phyloP scores from a whole-genome alignment of 345 rosid species.

The Pugionium dolabratum region DNA sequence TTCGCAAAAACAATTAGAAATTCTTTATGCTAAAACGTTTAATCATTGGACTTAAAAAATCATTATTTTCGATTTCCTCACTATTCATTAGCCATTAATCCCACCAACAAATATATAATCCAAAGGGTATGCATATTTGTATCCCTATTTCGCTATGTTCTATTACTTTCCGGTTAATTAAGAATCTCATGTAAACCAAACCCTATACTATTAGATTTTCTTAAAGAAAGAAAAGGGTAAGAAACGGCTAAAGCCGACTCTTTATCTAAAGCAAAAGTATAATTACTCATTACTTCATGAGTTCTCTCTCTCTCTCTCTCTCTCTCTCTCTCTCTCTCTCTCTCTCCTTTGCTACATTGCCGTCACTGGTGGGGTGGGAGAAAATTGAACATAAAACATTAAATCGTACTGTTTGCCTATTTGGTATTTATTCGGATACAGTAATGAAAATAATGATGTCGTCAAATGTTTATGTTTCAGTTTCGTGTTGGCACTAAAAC shows the following conservation, averaged over 20 bases:
- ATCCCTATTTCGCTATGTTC: not conserved
- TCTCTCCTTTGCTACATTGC: constrained; percentile 7
- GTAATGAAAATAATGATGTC: not conserved
- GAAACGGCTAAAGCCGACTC: constrained; percentile 39
- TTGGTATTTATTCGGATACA: not conserved
- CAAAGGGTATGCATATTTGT: not conserved
- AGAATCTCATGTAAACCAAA: not conserved
- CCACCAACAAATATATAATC: not conserved
- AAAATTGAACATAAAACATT: not conserved
- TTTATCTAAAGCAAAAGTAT: constrained; percentile 39
- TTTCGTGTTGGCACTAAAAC: not conserved
- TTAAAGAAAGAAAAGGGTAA: not conserved
- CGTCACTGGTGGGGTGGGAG: constrained; percentile 31
- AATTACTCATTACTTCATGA: constrained; percentile 33
- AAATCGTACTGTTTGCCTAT: not conserved
- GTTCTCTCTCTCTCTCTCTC: constrained; percentile 22
- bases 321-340: constrained; percentile 23
- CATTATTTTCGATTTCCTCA: too few relatives aligned
- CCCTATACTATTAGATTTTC: not conserved
- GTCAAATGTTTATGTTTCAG: not conserved
- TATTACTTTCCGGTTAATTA: not conserved
- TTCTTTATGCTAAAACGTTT: too few relatives aligned
- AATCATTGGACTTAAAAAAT: not conserved
- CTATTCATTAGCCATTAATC: not conserved
- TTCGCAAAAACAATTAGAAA: too few relatives aligned